phyloP scores from a whole-genome alignment of 306 rosid species.

The Styphnolobium japonicum region DNA sequence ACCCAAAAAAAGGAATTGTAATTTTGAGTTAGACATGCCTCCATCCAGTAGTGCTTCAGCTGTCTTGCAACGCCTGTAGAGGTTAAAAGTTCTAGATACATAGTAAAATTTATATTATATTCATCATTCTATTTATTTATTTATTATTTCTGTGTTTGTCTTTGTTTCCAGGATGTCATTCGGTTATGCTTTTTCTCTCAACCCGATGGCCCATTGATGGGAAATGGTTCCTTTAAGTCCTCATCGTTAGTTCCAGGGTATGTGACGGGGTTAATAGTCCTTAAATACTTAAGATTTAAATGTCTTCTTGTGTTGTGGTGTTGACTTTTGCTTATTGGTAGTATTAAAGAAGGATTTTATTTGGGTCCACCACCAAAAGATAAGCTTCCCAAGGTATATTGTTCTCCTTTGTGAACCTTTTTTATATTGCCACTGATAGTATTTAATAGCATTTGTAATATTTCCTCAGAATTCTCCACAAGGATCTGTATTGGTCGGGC shows the following conservation, averaged over 20 bases:
- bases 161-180: constrained; percentile 59
- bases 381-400: constrained; percentile 82
- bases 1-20: no score
- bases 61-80: neutral
- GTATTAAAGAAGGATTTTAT: constrained; percentile 85
- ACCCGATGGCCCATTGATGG: constrained; percentile 90
- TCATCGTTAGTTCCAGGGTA: constrained; percentile 85
- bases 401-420: constrained; percentile 4
- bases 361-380: constrained; percentile 86
- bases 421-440: constrained; percentile 6
- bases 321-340: constrained; percentile 39
- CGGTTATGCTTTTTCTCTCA: constrained; percentile 81
- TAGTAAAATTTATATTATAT: neutral
- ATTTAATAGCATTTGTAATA: neutral
- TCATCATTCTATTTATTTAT: neutral
- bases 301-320: constrained; percentile 12
- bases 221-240: constrained; percentile 76
- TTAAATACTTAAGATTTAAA: neutral
- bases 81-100: neutral
- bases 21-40: constrained; percentile 10
- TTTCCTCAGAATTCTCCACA: constrained; percentile 64
- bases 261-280: constrained; percentile 31
- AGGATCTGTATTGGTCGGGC: constrained; percentile 84
- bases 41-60: constrained; percentile 1
- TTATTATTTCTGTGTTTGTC: neutral